phyloP scores from a whole-genome alignment of 108 stramenopile species.

The Nannochloropsis salina region DNA sequence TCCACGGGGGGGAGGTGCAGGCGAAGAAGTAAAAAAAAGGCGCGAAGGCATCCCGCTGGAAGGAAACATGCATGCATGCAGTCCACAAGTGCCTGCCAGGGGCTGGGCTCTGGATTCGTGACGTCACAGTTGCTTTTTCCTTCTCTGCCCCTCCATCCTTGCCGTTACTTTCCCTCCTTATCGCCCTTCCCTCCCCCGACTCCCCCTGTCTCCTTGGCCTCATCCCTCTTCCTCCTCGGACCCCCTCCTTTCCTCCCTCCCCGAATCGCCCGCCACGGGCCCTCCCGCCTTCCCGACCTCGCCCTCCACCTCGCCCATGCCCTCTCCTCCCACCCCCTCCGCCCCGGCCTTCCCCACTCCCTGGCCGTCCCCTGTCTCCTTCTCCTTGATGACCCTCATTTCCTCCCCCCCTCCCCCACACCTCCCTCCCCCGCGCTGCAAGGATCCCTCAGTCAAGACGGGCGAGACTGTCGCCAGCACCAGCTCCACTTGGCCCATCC shows the following conservation, averaged over 20 bases:
- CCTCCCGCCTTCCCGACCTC: not conserved
- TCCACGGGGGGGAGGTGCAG: conserved; percentile 76
- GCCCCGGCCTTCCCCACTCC: not conserved
- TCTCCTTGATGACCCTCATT: not conserved
- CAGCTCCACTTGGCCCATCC: not conserved
- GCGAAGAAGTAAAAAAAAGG: conserved; percentile 23
- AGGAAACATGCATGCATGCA: too few species aligned
- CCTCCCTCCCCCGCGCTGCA: not conserved
- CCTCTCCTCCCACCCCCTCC: not conserved
- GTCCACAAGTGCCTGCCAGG: too few species aligned
- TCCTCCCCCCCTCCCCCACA: not conserved
- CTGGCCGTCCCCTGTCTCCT: not conserved
- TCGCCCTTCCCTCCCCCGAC: not conserved
- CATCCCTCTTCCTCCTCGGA: not conserved
- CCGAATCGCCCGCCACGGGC: not conserved
- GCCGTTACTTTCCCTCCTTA: too few species aligned
- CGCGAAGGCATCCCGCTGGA: not conserved
- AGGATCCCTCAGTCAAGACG: not conserved
- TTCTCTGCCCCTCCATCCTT: too few species aligned
- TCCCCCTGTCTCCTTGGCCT: not conserved
- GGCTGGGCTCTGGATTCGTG: too few species aligned
- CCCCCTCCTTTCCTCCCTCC: not conserved
- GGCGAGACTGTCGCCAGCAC: not conserved
- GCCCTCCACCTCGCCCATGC: not conserved
- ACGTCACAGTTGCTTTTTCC: too few species aligned